Evolutionary conservation across 2,329 filamentous ascomycete genomes (phyloP).

Genomic region (Penicillium decumbens): DNA sequence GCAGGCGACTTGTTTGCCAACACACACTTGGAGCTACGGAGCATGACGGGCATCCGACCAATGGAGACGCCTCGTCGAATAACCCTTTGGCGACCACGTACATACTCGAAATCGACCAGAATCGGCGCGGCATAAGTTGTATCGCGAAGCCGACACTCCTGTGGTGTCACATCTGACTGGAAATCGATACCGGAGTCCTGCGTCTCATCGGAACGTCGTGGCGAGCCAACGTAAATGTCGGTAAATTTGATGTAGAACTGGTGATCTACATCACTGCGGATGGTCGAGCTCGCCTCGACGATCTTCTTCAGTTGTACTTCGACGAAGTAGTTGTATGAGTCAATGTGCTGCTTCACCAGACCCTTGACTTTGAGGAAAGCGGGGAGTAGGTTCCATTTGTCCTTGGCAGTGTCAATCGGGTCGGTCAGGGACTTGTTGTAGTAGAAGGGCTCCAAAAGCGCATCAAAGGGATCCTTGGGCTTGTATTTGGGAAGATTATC

Average conservation of each 20-base stretch:
- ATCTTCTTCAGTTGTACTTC: constrained; percentile 97
- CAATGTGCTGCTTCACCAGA: constrained; percentile 93
- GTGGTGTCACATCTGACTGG: constrained; percentile 67
- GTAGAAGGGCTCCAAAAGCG: constrained; percentile 65
- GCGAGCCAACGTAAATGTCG: constrained; percentile 80
- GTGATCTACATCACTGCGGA: constrained; percentile 87
- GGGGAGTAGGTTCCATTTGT: constrained; percentile 95
- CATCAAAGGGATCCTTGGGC: constrained; percentile 51
- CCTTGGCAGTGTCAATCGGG: constrained; percentile 64
- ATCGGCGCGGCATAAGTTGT: constrained; percentile 98
- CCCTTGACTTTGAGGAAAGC: constrained; percentile 99
- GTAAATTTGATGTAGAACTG: constrained; percentile 91
- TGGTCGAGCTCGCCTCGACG: constrained; percentile 79
- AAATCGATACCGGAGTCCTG: constrained; percentile 47
- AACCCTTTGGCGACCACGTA: constrained; percentile 72
- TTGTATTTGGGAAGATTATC: constrained; percentile 24
- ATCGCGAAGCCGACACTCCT: constrained; percentile 92
- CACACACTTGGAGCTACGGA: constrained; percentile 90
- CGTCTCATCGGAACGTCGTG: constrained; percentile 71
- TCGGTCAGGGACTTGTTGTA: constrained; percentile 64
- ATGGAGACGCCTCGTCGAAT: constrained; percentile 71
- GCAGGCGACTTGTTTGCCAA: constrained; percentile 76
- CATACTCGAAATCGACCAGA: constrained; percentile 85
- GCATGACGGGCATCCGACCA: constrained; percentile 91
- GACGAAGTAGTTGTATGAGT: constrained; percentile 98